Evolutionary conservation across 352 stramenopile species (phyloP), one percentile per base, ranked within the genome.

Genomic region (Phytophthora cactorum): DNA sequence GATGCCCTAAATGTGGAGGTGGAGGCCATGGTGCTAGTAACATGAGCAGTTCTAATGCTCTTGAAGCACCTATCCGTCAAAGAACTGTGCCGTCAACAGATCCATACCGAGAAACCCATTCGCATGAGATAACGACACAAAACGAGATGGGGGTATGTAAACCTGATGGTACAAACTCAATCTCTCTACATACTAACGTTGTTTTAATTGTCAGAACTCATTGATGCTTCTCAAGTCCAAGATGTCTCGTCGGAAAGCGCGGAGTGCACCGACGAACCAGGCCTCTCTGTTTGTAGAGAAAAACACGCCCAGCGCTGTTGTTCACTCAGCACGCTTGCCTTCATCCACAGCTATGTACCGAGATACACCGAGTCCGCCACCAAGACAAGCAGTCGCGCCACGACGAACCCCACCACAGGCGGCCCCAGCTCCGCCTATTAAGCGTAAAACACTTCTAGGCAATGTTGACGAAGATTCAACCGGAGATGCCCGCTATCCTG

Each of bases 221-320:
- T 61, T 94, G 34, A 79, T 80, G 55, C 72, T 94, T 4, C 76
- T 94, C 41, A 94, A 94, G 54, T 92, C 84, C 5, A 94, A 93
- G 51, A 91, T 94, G 82, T 90, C 82, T 50, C 78, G 80, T 25
- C 74, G 80, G 34, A 92, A 92, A 63, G 75, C 81, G 0, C 81
- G 84, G n/a, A 92, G 77, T 31, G 84, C 86, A 4, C 86, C 84
- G 2, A 92, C 82, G 8, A 90, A 93, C 36, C 75, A 86, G 15
- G 75, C 82, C 11, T 91, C 84, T 3, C 68, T 92, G 22, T 91
- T 91, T 45, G 68, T 89, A 9, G 86, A 92, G 34, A 78, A 85
- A 51, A 81, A 75, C 27, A 54, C 60, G 6, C 76, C 70, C 0
- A 70, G 68, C 12, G 44, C 47, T 28, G 62, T 74, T 28, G 63